Percentiles rank a stretch among this genome's conserved stretches.
Conservation (phyloP, 2,329 filamentous ascomycete genomes). For the Chaetomium olivaceum region DNA sequence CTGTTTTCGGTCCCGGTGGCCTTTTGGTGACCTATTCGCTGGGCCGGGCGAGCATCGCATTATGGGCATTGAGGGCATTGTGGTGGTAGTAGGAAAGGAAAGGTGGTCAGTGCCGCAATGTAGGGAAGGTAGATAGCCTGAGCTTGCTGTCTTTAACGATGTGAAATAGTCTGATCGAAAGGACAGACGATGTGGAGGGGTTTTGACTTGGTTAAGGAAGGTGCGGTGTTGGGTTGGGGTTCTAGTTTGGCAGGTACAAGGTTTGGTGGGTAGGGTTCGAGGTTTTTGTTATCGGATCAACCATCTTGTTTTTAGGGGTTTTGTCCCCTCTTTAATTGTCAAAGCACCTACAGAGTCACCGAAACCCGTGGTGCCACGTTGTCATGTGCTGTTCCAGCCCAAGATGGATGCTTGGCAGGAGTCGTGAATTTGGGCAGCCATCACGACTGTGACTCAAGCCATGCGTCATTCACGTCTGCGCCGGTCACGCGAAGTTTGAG, state of each 20-base stretch:
- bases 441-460: background rate
- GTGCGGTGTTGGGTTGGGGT: background rate
- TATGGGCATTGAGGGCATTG: background rate
- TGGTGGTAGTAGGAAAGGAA: background rate
- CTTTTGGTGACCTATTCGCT: background rate
- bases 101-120: background rate
- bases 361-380: slow-evolving; percentile 12
- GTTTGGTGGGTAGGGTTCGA: background rate
- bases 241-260: background rate
- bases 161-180: background rate
- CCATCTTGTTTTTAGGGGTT: background rate
- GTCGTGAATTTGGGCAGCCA: background rate
- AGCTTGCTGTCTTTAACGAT: background rate
- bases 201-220: background rate
- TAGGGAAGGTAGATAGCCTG: background rate
- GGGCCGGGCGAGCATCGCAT: background rate
- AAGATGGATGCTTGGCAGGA: slow-evolving; percentile 9
- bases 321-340: background rate
- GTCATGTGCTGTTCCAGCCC: slow-evolving; percentile 20
- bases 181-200: background rate
- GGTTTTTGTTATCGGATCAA: background rate
- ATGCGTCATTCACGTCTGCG: background rate
- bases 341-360: background rate
- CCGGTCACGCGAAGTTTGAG: background rate
- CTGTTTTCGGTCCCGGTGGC: background rate